Conservation (phyloP, 2,329 filamentous ascomycete species). For the Ophiostoma pallidulum region DNA sequence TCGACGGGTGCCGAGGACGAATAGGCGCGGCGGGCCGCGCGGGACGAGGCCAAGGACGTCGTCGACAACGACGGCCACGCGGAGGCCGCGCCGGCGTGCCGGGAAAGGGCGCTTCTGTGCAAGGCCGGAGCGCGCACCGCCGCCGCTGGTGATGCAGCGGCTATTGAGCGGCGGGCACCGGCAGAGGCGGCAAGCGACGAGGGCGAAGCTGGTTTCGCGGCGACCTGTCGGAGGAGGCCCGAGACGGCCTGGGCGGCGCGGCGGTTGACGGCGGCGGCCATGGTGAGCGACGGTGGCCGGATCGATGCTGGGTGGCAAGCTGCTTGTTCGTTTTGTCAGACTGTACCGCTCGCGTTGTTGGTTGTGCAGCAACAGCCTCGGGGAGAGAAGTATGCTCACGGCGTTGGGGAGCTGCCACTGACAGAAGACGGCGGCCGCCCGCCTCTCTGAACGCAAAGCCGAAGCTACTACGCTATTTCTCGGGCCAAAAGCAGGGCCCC, state of each 20-base stretch:
- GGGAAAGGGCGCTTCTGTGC: no score
- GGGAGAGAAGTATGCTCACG: no score
- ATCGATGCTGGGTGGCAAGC: no score
- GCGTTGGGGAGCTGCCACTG: no score
- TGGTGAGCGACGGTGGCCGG: not conserved
- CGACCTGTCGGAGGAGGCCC: conserved; percentile 5
- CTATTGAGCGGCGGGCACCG: not conserved
- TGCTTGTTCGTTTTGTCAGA: no score
- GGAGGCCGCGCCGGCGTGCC: not conserved
- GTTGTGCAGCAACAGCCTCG: no score
- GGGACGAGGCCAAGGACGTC: not conserved
- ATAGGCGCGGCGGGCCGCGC: conserved; percentile 18
- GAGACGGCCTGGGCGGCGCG: conserved; percentile 1
- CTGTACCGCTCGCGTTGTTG: no score
- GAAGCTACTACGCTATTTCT: not conserved
- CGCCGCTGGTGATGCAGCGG: no score
- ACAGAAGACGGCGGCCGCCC: no score
- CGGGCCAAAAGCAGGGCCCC: not conserved
- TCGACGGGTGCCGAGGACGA: conserved; percentile 19
- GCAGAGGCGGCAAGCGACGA: not conserved
- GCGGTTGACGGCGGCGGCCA: not conserved
- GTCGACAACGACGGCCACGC: no score
- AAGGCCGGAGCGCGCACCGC: no score
- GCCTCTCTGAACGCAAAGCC: not conserved
- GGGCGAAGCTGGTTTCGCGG: not conserved